Base-by-base conservation (phyloP, 208 protist species). In the Leishmania arabica region DNA sequence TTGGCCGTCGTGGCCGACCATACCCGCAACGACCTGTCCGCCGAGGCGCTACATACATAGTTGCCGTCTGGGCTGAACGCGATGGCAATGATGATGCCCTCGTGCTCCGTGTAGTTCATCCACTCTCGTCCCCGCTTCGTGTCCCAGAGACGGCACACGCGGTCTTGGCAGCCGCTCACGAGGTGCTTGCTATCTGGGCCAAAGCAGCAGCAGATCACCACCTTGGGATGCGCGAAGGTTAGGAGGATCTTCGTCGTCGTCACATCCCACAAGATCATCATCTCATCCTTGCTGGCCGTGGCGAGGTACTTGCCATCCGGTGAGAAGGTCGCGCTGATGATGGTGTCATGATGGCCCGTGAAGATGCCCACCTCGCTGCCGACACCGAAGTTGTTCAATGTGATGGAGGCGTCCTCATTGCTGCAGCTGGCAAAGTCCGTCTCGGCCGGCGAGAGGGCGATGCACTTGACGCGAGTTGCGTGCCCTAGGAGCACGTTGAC, bases 151-250 rank as follows among this genome's bases (percentile, higher is more conserved):
- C 94, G 92, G 84, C 95, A 98, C 13, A 95, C 82, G 47, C 93
- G 91, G 84, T 98, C 95, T 72, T 98, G 94, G 76, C 93, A 98
- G 11, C 95, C 95, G 65, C 92, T 95, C 24, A 94, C 93, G 11
- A 98, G 73, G 65, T 86, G 90, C 77, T 93, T 95, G 84, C 91
- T 93, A 75, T 98, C 94, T 4, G 92, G 91, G n/a, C 84, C 84
- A 80, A 98, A 98, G 79, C 89, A 90, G 79, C 95, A 98, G 84
- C 95, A 98, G 77, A 98, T 97, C 34, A 97, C 94, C 45, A 96
- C 93, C 79, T 95, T 95, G 15, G 89, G 88, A 77, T 98, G 95
- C 65, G 86, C 75, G 51, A 96, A 93, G 60, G 87, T 90, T 21
- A 92, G 84, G 53, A 98, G 65, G 60, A 91, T 75, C 86, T 97